Evolutionary conservation across 495 filamentous ascomycete genomes (phyloP).

Genomic region (Eremomyces bilateralis): DNA sequence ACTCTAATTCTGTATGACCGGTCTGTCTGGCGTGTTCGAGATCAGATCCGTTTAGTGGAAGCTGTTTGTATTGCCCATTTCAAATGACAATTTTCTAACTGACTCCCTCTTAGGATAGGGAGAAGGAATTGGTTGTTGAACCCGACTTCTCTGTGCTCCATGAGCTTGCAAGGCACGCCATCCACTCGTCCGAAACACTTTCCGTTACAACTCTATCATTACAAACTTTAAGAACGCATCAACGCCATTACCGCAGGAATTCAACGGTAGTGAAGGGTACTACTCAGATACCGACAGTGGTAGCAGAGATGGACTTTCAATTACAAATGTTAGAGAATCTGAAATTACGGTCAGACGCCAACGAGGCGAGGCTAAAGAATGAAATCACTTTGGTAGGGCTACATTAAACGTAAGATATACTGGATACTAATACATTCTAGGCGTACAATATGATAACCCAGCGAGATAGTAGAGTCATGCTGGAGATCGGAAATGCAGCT

Average conservation of each 20-base stretch:
- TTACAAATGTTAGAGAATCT: not conserved
- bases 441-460: not conserved
- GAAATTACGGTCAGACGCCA: slow-evolving; percentile 3
- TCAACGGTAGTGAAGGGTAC: too few species aligned
- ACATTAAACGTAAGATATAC: slow-evolving; percentile 1
- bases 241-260: too few species aligned
- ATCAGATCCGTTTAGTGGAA: not conserved
- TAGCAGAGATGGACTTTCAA: not conserved
- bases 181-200: slow-evolving; percentile 8
- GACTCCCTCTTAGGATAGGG: not conserved
- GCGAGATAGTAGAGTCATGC: not conserved
- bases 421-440: not conserved
- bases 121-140: not conserved
- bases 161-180: slow-evolving; percentile 7
- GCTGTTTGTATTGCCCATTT: not conserved
- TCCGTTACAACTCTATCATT: slow-evolving; percentile 1
- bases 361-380: slow-evolving; percentile 4
- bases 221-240: not conserved
- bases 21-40: not conserved
- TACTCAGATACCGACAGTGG: not conserved
- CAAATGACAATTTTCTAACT: not conserved
- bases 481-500: slow-evolving; percentile 3
- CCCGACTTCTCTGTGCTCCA: slow-evolving; percentile 4
- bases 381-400: slow-evolving; percentile 3
- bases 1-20: not conserved